Evolutionary conservation across 164 flowering plant species (phyloP).

Genomic region (Liquidambar formosana): DNA sequence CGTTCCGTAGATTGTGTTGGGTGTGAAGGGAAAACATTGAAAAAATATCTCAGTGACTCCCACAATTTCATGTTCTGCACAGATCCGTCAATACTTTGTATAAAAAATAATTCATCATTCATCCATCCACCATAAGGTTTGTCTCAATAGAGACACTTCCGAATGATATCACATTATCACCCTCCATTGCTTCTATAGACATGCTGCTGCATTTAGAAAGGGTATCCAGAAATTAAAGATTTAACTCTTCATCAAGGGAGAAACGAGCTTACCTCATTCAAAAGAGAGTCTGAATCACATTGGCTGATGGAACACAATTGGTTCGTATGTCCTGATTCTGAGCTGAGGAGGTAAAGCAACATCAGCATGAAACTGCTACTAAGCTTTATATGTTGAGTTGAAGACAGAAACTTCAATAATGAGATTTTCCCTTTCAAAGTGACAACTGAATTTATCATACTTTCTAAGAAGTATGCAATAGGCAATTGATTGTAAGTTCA

Average conservation of each 20-base stretch:
- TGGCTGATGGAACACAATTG: conserved; percentile 95
- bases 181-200: too few species aligned
- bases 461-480: background rate
- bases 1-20: background rate
- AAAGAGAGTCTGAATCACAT: conserved; percentile 84
- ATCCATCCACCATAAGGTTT: background rate
- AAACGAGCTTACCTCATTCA: conserved; percentile 70
- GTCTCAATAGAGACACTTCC: background rate
- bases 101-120: background rate
- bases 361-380: conserved; percentile 9
- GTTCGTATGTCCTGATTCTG: conserved; percentile 83
- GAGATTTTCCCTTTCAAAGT: conserved; percentile 1
- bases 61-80: background rate
- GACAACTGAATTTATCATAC: background rate
- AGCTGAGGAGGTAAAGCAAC: conserved; percentile 43
- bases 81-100: background rate
- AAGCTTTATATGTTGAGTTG: background rate
- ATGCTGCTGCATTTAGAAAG: too few species aligned
- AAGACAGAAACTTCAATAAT: background rate
- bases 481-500: too few species aligned
- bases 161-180: background rate
- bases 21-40: background rate
- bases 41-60: background rate
- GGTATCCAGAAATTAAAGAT: background rate
- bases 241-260: background rate